Conservation (phyloP, 2,329 filamentous ascomycete genomes). For the Aureobasidium sp. region DNA sequence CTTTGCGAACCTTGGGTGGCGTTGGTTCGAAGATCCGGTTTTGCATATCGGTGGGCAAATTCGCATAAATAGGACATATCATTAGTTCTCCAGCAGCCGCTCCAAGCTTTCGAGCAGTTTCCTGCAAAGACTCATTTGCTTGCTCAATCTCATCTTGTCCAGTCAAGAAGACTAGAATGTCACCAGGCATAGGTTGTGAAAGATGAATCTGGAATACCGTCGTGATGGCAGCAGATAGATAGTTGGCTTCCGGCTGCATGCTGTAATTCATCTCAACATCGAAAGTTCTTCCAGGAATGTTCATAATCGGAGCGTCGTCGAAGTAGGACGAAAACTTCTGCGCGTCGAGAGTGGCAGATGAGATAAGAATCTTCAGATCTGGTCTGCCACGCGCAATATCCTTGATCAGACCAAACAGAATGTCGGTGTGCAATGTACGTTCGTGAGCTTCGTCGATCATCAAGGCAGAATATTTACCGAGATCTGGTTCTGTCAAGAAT, state of each 20-base stretch:
- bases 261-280: conserved; percentile 91
- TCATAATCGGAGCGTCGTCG: conserved; percentile 87
- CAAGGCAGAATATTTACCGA: conserved; percentile 74
- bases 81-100: conserved; percentile 79
- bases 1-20: conserved; percentile 75
- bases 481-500: conserved; percentile 79
- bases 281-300: conserved; percentile 82
- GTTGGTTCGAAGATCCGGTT: conserved; percentile 93
- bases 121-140: conserved; percentile 73
- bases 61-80: conserved; percentile 90
- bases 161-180: conserved; percentile 90
- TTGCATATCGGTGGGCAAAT: conserved; percentile 83
- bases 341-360: conserved; percentile 89
- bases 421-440: conserved; percentile 82
- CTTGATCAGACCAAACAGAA: conserved; percentile 79
- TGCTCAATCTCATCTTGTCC: conserved; percentile 95
- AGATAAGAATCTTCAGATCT: conserved; percentile 85
- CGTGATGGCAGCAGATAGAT: conserved; percentile 81
- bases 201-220: conserved; percentile 95
- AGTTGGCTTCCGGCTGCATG: conserved; percentile 85
- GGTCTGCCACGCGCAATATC: conserved; percentile 76
- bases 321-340: conserved; percentile 90
- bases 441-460: conserved; percentile 99
- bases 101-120: conserved; percentile 81
- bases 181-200: conserved; percentile 67